Conservation (phyloP, 169 alveolate genomes). For the Plasmodium chabaudi region DNA sequence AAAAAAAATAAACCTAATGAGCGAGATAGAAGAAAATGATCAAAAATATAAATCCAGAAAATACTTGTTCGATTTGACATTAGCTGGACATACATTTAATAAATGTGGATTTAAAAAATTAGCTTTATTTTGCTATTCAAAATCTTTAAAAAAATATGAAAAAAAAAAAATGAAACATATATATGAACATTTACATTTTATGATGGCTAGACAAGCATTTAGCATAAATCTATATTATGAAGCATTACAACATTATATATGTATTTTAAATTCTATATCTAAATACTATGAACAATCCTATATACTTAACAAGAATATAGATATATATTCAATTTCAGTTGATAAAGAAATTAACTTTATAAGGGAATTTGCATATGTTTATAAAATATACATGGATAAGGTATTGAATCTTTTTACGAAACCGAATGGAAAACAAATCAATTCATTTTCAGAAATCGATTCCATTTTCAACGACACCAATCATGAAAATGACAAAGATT, state of each 20-base stretch:
- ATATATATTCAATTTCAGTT: conserved; percentile 23
- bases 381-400: conserved; percentile 58
- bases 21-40: too few relatives aligned
- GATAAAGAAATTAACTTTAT: conserved; percentile 58
- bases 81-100: conserved; percentile 82
- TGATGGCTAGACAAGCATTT: conserved; percentile 81
- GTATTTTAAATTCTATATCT: conserved; percentile 72
- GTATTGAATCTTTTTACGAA: conserved; percentile 14
- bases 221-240: conserved; percentile 71
- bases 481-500: too few relatives aligned
- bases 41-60: conserved; percentile 46
- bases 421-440: background rate
- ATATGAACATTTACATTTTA: conserved; percentile 79
- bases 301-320: conserved; percentile 27
- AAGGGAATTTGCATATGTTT: conserved; percentile 68
- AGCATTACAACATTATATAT: conserved; percentile 70
- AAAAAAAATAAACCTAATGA: too few relatives aligned
- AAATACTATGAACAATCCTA: conserved; percentile 55
- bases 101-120: conserved; percentile 80
- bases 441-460: background rate
- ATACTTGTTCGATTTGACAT: conserved; percentile 76
- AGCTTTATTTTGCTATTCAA: conserved; percentile 80
- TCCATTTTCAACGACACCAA: background rate
- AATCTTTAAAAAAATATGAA: conserved; percentile 68
- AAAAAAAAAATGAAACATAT: conserved; percentile 76